Percentiles rank a stretch among this genome's conserved stretches.
These are phyloP conservation scores for Bruguiera hainesii DNA, from an alignment of 441 rosid species.

Conservation along the genomic window DNA sequence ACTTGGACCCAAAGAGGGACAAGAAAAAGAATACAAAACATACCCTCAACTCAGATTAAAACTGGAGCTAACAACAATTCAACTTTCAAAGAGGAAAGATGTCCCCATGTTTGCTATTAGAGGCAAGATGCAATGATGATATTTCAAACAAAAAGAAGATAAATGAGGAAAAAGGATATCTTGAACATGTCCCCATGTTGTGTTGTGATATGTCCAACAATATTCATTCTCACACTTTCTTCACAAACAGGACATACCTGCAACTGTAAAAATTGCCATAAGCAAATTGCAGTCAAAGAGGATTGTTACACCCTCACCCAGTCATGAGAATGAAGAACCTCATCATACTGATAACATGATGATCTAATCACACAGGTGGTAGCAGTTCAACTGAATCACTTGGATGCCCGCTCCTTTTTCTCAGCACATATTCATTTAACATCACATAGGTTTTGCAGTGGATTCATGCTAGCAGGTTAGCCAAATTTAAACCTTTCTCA, in stretches of 20 bases:
- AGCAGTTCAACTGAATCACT: neutral
- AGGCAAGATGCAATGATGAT: slow-evolving; percentile 20
- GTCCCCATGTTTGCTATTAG: neutral
- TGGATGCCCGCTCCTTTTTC: neutral
- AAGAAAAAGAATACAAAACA: neutral
- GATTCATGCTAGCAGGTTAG: no score
- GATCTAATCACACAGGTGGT: neutral
- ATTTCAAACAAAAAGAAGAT: slow-evolving; percentile 5
- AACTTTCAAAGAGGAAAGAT: neutral
- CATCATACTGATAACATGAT: neutral
- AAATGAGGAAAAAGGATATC: slow-evolving; percentile 57
- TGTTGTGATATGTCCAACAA: slow-evolving; percentile 63
- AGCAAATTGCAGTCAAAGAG: slow-evolving; percentile 8
- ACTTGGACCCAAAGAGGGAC: neutral
- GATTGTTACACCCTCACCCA: neutral
- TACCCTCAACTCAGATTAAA: slow-evolving; percentile 5
- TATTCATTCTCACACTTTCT: slow-evolving; percentile 52
- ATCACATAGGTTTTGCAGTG: neutral
- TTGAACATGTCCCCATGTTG: slow-evolving; percentile 63
- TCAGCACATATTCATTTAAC: neutral
- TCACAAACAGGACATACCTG: slow-evolving; percentile 84
- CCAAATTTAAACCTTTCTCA: neutral
- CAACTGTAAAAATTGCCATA: slow-evolving; percentile 8
- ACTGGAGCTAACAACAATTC: neutral
- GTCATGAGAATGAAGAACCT: slow-evolving; percentile 2